Percentiles rank a stretch among this genome's conserved stretches.
Evolutionary conservation across 305 asterid genomes (phyloP).

Genomic region (Fraxinus albicans): DNA sequence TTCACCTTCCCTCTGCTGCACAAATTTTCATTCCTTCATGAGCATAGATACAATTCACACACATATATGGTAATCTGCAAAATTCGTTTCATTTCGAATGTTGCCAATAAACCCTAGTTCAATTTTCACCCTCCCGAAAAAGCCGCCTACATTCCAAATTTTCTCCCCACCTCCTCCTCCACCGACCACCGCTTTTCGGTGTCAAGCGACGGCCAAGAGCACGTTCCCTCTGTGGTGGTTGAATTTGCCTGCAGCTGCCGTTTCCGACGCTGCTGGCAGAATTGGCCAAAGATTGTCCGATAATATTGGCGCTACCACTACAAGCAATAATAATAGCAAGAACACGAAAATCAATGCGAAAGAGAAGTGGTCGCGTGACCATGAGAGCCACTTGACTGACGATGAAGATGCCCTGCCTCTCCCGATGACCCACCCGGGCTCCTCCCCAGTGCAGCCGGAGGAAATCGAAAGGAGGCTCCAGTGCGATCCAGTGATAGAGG

Average conservation of each 20-base stretch:
- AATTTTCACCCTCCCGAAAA: conserved; percentile 25
- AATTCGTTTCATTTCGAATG: conserved; percentile 41
- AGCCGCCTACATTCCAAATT: conserved; percentile 29
- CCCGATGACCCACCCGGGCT: conserved; percentile 73
- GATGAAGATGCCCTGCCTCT: conserved; percentile 68
- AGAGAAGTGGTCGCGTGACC: conserved; percentile 72
- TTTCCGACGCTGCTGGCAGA: conserved; percentile 40
- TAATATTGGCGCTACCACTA: conserved; percentile 18
- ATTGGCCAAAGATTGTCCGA: conserved; percentile 35
- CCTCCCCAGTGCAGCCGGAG: conserved; percentile 59
- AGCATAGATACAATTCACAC: neutral
- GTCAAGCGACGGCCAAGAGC: conserved; percentile 49
- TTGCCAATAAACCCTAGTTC: conserved; percentile 56
- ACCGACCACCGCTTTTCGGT: conserved; percentile 32
- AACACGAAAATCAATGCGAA: conserved; percentile 53
- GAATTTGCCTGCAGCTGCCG: conserved; percentile 28
- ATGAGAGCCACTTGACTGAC: conserved; percentile 71
- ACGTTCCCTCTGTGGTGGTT: conserved; percentile 45
- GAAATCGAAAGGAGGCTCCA: conserved; percentile 63
- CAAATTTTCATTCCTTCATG: neutral
- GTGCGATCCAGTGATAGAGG: conserved; percentile 66
- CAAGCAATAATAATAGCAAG: conserved; percentile 25
- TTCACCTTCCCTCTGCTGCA: neutral
- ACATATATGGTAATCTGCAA: neutral
- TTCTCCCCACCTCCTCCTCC: conserved; percentile 8